phyloP scores from a whole-genome alignment of 139 green algal species.

The Auxenochlorella protothecoides region DNA sequence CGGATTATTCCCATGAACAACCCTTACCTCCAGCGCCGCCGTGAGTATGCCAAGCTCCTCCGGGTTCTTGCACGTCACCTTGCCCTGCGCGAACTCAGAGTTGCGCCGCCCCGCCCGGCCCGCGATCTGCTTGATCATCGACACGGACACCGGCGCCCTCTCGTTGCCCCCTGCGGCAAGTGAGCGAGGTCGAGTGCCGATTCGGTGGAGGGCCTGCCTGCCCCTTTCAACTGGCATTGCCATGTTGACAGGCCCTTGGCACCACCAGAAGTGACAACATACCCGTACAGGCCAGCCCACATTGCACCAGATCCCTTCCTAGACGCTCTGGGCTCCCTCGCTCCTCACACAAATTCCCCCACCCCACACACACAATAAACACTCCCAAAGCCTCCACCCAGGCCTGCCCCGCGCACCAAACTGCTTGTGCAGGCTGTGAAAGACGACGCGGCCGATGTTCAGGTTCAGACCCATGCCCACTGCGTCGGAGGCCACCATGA shows the following conservation, averaged over 20 bases:
- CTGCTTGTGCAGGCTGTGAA: conserved; percentile 70
- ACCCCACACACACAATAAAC: too few species aligned
- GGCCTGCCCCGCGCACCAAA: conserved; percentile 29
- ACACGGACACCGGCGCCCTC: conserved; percentile 12
- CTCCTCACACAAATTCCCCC: too few species aligned
- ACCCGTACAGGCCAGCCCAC: too few species aligned
- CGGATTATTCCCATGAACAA: not conserved
- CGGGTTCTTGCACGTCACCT: conserved; percentile 17
- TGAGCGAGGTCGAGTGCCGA: too few species aligned
- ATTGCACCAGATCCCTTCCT: too few species aligned
- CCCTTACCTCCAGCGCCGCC: conserved; percentile 11
- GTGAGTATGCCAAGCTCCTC: conserved; percentile 12
- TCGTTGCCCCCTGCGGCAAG: not conserved
- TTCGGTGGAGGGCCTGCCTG: too few species aligned
- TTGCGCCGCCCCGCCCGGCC: conserved; percentile 30
- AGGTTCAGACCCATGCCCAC: conserved; percentile 98
- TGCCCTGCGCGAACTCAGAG: conserved; percentile 13
- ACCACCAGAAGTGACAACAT: too few species aligned
- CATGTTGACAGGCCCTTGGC: too few species aligned
- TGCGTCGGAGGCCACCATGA: conserved; percentile 89
- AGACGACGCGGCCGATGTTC: conserved; percentile 86
- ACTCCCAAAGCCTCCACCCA: too few species aligned
- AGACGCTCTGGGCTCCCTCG: too few species aligned
- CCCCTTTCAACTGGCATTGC: too few species aligned
- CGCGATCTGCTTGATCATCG: conserved; percentile 40